These are phyloP conservation scores for Wickerhamomyces hampshirensis DNA, from an alignment of 805 yeast genomes.

Conservation along the genomic window DNA sequence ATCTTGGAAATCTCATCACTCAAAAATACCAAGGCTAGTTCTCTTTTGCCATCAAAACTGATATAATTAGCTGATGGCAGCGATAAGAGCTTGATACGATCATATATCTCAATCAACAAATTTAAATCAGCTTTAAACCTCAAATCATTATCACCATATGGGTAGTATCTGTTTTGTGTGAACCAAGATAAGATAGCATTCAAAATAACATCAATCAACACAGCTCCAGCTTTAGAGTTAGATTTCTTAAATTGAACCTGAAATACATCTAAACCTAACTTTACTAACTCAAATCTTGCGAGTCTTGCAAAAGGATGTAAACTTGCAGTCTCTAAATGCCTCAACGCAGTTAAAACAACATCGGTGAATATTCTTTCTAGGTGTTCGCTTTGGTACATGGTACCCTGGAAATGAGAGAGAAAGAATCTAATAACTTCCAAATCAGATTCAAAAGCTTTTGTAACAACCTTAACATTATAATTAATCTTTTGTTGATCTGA, in stretches of 20 bases:
- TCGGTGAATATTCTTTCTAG: slow-evolving; percentile 64
- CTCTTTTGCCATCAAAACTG: slow-evolving; percentile 40
- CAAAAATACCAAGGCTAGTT: slow-evolving; percentile 56
- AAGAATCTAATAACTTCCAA: slow-evolving; percentile 61
- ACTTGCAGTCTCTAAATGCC: slow-evolving; percentile 52
- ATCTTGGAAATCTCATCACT: slow-evolving; percentile 71
- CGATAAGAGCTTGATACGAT: slow-evolving; percentile 14
- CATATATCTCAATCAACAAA: slow-evolving; percentile 47
- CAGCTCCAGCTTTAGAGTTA: slow-evolving; percentile 38
- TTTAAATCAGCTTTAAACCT: slow-evolving; percentile 66
- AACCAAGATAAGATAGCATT: slow-evolving; percentile 82
- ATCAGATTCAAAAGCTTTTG: slow-evolving; percentile 60
- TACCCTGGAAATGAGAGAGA: slow-evolving; percentile 74
- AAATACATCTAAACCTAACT: slow-evolving; percentile 62
- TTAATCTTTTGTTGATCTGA: slow-evolving; percentile 59
- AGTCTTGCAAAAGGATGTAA: slow-evolving; percentile 78
- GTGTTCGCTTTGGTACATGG: slow-evolving; percentile 66
- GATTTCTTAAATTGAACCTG: slow-evolving; percentile 48
- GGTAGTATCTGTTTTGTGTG: slow-evolving; percentile 53
- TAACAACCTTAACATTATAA: slow-evolving; percentile 44
- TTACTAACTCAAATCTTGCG: slow-evolving; percentile 67
- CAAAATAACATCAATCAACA: slow-evolving; percentile 44
- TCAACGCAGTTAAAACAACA: slow-evolving; percentile 52
- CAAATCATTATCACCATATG: slow-evolving; percentile 79
- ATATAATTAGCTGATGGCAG: slow-evolving; percentile 13